Evolutionary conservation across 495 filamentous ascomycete genomes (phyloP), one percentile per base, ranked within the genome.

Genomic region (Chlorociboria aeruginascens): DNA sequence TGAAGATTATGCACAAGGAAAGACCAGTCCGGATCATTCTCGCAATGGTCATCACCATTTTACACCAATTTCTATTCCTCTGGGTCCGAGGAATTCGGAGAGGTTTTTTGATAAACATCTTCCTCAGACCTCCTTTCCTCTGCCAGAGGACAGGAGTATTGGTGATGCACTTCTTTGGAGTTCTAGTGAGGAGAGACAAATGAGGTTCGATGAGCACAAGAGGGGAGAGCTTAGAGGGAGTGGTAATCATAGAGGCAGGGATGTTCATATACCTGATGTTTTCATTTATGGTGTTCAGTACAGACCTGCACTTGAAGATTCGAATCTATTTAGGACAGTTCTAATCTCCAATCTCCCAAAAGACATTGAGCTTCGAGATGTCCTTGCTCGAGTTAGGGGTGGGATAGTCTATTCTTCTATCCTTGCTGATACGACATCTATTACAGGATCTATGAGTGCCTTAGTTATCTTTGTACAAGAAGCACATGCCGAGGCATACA

Each of bases 271-370:
- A 14, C 45, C 53, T 3, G 48, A 49, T 14, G 40, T 56, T 30
- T 59, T 56, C 35, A 35, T 37, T 30, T 47, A 56, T 48, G 57
- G 54, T 3, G 49, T 56, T 31, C 17, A 20, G 7, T 51, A 45
- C 38, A 11, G 14, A 1, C 53, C 53, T 17, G 12, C 34, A 6
- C 14, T 37, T 30, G 11, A 8, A 3, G 53, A 59, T 25, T 28
- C 13, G 1, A 54, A 54, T 13, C 46, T 17, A 29, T 28, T 43
- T 10, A 43, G 53, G 0, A 52, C 50, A 0, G 48, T 59, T 6
- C 32, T 43, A 7, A 53, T 59, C n/a, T 25, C 30, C 1, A 45
- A 45, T 35, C 31, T 59, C 10, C 57, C 57, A 8, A 0, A 1
- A 0, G 38, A 35, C 10, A 45, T 48, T 7, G 8, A 39, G 25